Conservation (phyloP, 169 alveolate species). For the Plasmodium coatneyi region DNA sequence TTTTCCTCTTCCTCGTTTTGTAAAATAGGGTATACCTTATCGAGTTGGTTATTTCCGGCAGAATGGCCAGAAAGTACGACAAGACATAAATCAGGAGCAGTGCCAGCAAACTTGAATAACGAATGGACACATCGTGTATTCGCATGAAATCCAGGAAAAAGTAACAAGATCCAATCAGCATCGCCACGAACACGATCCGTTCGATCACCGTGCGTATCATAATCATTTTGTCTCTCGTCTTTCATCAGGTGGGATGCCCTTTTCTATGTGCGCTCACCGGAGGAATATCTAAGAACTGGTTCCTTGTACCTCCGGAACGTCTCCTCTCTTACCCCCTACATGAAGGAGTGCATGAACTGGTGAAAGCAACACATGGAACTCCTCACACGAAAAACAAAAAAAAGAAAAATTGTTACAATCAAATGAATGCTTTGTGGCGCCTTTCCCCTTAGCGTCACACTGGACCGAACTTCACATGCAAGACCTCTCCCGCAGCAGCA, state of each 20-base stretch:
- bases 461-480: background rate
- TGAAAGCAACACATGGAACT: background rate
- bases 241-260: background rate
- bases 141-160: constrained; percentile 42
- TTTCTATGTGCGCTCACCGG: background rate
- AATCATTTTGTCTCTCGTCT: constrained; percentile 4
- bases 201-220: constrained; percentile 2
- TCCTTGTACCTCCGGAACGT: background rate
- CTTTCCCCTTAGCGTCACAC: background rate
- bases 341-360: background rate
- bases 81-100: constrained; percentile 18
- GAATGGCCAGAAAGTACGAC: constrained; percentile 23
- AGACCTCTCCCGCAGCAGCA: background rate
- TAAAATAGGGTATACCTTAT: constrained; percentile 33
- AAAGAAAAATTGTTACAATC: background rate
- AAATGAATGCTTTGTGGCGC: background rate
- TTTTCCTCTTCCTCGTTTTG: constrained; percentile 23
- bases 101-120: constrained; percentile 13
- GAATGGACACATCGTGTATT: constrained; percentile 12
- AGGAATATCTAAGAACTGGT: background rate
- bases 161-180: constrained; percentile 1
- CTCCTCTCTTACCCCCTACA: background rate
- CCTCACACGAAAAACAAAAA: background rate
- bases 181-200: constrained; percentile 7
- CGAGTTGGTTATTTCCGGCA: constrained; percentile 39